Percentiles rank a stretch among this genome's conserved stretches.
Conservation (phyloP, 116 monocot species). For the Cymodocea nodosa region DNA sequence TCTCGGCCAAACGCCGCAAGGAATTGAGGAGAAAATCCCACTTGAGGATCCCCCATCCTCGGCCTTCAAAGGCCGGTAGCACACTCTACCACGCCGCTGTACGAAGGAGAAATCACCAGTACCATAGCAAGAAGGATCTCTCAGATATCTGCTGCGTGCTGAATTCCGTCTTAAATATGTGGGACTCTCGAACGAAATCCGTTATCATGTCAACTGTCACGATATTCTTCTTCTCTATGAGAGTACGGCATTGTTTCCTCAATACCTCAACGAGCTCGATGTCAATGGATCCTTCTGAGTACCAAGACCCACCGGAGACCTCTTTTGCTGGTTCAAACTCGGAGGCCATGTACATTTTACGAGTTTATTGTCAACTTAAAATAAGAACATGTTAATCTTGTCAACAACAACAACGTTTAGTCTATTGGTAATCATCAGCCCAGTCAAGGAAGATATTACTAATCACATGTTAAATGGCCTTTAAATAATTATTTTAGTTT, state of each 20-base stretch:
- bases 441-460: no score
- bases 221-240: conserved; percentile 19
- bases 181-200: conserved; percentile 14
- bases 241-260: conserved; percentile 17
- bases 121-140: conserved; percentile 35
- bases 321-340: conserved; percentile 60
- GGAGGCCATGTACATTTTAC: conserved; percentile 50
- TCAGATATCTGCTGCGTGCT: conserved; percentile 31
- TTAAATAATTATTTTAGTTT: no score
- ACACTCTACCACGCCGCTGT: conserved; percentile 30
- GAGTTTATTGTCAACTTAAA: no score
- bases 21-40: conserved; percentile 31
- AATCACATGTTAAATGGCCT: no score
- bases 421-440: no score
- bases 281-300: conserved; percentile 41
- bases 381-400: no score
- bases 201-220: conserved; percentile 26
- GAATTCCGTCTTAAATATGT: conserved; percentile 14
- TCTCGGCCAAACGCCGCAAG: conserved; percentile 82
- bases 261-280: conserved; percentile 27
- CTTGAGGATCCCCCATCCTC: background rate
- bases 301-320: conserved; percentile 67
- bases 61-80: conserved; percentile 26
- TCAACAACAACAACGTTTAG: no score
- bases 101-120: conserved; percentile 42